Percentiles rank a stretch among this genome's conserved stretches.
These are phyloP conservation scores for Yarrowia osloensis DNA, from an alignment of 805 yeast species.

Conservation along the genomic window DNA sequence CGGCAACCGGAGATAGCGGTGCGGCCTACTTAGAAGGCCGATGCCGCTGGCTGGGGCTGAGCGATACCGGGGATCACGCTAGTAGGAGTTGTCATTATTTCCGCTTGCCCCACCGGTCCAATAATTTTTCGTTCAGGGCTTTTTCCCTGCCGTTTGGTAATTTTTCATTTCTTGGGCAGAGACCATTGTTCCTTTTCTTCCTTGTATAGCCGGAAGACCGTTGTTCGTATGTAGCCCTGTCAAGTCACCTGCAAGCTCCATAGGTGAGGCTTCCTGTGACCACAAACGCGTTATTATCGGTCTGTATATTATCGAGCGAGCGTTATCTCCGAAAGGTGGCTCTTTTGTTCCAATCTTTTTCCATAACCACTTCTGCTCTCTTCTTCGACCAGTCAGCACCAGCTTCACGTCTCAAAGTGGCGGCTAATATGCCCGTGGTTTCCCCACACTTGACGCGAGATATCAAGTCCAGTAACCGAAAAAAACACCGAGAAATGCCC, in stretches of 20 bases:
- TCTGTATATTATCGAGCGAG: no score
- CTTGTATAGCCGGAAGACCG: constrained; percentile 22
- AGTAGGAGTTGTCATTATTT: neutral
- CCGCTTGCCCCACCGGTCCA: neutral
- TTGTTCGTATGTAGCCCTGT: constrained; percentile 1
- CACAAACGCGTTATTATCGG: neutral
- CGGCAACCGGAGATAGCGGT: constrained; percentile 14
- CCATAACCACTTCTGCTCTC: no score
- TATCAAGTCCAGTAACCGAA: constrained; percentile 10
- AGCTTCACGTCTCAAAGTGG: neutral
- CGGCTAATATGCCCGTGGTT: neutral
- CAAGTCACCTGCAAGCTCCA: neutral
- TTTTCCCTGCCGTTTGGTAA: neutral
- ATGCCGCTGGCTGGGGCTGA: neutral
- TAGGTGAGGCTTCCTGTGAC: no score
- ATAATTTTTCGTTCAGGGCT: neutral
- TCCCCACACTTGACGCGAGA: constrained; percentile 25
- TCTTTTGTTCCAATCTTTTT: no score
- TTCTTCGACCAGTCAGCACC: neutral
- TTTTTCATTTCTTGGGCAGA: neutral
- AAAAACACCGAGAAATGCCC: neutral
- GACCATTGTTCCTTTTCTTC: neutral
- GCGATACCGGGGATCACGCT: neutral
- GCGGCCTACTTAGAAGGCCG: neutral
- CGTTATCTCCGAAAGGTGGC: neutral